Evolutionary conservation across 306 rosid species (phyloP), one percentile per base, ranked within the genome.

Genomic region (Trifolium pratense): DNA sequence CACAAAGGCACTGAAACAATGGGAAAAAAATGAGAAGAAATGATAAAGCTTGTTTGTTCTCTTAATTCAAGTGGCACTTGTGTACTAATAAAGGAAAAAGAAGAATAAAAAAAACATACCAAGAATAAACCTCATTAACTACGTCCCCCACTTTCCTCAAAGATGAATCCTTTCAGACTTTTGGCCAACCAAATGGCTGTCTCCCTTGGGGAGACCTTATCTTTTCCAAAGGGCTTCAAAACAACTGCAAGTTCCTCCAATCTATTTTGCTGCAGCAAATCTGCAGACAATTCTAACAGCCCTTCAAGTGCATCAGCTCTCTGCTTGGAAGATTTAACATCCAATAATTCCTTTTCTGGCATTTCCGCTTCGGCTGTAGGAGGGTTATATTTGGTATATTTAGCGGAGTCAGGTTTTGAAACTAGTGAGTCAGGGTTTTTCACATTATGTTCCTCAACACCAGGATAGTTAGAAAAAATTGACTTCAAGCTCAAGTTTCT

Each of bases 241-340:
- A 93, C 93, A 74, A 93, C 86, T 23, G 92, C 81, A 26, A 93
- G 96, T 75, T 93, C 98, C 82, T 91, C 96, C 77, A 91, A 65
- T 81, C 93, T 89, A 65, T 85, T 84, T 32, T 89, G 86, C 83
- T 93, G 89, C 80, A 93, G 83, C 84, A 93, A 86, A 39, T 93
- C 96, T 64, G 97, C 96, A 23, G 93, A 93, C 48, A 93, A 77
- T 78, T 93, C 98, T 61, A 93, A 82, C 45, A 93, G 92, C 65
- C 90, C 93, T 86, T 93, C 98, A 68, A 93, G 97, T 25, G 98
- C 98, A 8, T 93, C 97, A 43, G 97, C 98, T 77, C 98, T 87
- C 87, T 93, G 98, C 81, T 86, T 87, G 52, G 84, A 87, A 56
- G 98, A 93, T 61, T 85, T 91, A 5, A 91, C 92, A 82, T 93